A percentile compares a stretch with the other conserved stretches of the same genome.
These are phyloP conservation scores for Lactifluus echinatus DNA, from an alignment of 768 basidiomycete genomes.

Conservation along the genomic window DNA sequence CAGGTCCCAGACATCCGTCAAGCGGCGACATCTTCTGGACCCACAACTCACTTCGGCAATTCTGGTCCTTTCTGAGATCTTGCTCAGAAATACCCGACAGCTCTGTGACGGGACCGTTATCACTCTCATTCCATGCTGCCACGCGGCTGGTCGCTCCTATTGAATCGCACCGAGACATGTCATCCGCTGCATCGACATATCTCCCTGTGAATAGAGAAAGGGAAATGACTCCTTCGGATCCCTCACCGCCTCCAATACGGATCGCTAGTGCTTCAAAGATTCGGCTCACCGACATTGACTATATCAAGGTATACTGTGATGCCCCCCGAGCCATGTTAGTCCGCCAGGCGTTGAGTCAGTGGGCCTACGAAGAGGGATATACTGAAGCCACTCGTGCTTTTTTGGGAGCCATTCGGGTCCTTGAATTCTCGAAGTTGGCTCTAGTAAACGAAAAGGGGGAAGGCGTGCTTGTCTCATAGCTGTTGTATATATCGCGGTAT, in stretches of 20 bases:
- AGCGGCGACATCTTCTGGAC: slow-evolving; percentile 9
- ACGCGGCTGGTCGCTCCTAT: background rate
- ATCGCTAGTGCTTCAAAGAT: background rate
- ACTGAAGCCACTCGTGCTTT: background rate
- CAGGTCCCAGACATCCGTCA: background rate
- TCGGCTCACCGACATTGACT: slow-evolving; percentile 6
- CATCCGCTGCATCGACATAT: background rate
- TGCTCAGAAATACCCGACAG: background rate
- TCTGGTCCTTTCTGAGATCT: slow-evolving; percentile 12
- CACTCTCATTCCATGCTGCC: slow-evolving; percentile 10
- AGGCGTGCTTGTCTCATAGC: slow-evolving; percentile 7
- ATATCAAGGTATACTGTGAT: slow-evolving; percentile 15
- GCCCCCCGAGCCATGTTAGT: slow-evolving; percentile 9
- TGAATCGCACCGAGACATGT: background rate
- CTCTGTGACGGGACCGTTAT: slow-evolving; percentile 5
- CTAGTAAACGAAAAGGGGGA: slow-evolving; percentile 13
- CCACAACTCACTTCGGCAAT: slow-evolving; percentile 4
- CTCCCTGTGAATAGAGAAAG: background rate
- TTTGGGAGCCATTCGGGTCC: background rate
- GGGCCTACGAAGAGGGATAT: background rate
- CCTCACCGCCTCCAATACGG: background rate
- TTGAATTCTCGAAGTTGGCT: slow-evolving; percentile 6
- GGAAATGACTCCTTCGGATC: background rate
- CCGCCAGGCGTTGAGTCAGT: slow-evolving; percentile 1
- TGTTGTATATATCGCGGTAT: background rate